Base-by-base conservation (phyloP, 176 grass and related monocot genomes). In the Elaeis guineensis region DNA sequence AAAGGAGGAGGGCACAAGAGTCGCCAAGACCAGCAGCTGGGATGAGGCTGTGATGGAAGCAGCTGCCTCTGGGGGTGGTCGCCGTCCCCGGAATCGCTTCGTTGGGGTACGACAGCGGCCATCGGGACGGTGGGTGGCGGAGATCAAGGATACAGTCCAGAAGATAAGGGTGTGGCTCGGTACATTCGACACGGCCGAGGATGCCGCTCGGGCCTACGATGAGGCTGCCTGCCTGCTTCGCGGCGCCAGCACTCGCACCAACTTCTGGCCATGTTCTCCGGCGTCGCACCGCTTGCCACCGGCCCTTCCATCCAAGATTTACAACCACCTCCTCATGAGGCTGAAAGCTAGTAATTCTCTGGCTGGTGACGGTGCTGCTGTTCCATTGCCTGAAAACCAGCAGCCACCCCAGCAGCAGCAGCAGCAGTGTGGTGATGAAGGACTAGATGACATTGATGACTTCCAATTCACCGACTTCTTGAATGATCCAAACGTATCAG, bases 391-490 rank as follows among this genome's bases (percentile, higher is more conserved):
- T 39, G 9, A 11, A 39, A 39, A 12, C 9, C 35, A 12, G 2
- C 35, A 9, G 6, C 9, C 6, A 11, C 32, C 32, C 8, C 8
- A 39, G 9, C 7, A 39, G 35, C 35, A 39, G 35, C 8, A 39
- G 32, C 8, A 12, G 9, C 8, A 12, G 35, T 12, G 9, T 39
- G 35, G 9, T 12, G 35, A 12, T 39, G 9, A 29, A 29, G 28
- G 35, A 39, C 35, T 39, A 39, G 24, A 24, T 39, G 25, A 54
- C 32, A 15, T 69, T 58, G 80, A 66, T 59, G n/a, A 68, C 35
- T n/a, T 82, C 54, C 75, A 85, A 0, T 72, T 85, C 14, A 74
- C 84, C 7, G 82, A 85, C 51, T 85, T 79, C 55, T 16, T 90
- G 35, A 85, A 76, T 61, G 50, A 72, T 30, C 50, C 58, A 11